These are phyloP conservation scores for Didymella exigua DNA, from an alignment of 2,329 filamentous ascomycete genomes.

Conservation along the genomic window DNA sequence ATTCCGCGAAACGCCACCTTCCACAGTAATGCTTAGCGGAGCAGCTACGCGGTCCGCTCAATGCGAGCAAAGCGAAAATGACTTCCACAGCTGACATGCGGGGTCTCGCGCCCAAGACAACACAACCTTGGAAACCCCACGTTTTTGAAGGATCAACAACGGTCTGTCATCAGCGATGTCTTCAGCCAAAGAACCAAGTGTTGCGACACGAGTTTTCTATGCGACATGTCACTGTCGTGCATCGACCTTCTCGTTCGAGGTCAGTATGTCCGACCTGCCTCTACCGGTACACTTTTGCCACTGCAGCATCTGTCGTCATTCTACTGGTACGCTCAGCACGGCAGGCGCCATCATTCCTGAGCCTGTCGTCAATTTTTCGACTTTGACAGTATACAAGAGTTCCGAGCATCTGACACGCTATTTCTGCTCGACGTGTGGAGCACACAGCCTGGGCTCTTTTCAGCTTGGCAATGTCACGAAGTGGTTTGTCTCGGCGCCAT, in stretches of 20 bases:
- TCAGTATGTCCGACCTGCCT: slow-evolving; percentile 46
- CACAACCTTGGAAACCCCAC: neutral
- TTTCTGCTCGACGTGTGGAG: slow-evolving; percentile 59
- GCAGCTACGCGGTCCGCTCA: neutral
- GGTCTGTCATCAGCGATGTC: neutral
- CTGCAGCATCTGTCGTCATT: slow-evolving; percentile 57
- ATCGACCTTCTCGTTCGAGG: slow-evolving; percentile 43
- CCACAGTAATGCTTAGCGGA: neutral
- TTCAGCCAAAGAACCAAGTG: neutral
- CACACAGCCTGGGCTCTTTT: slow-evolving; percentile 42
- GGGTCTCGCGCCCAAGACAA: neutral
- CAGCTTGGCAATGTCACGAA: neutral
- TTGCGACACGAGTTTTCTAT: slow-evolving; percentile 2
- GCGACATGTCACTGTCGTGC: slow-evolving; percentile 16
- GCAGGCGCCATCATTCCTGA: slow-evolving; percentile 52
- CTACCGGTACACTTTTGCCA: slow-evolving; percentile 56
- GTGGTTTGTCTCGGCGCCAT: slow-evolving; percentile 34
- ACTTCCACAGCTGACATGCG: neutral
- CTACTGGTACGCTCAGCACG: slow-evolving; percentile 55
- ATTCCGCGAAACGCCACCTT: neutral
- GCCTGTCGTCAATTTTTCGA: slow-evolving; percentile 23
- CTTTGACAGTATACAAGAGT: slow-evolving; percentile 50
- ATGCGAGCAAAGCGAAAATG: slow-evolving; percentile 5
- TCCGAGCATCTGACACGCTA: slow-evolving; percentile 52
- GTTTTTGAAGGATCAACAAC: no score